Evolutionary conservation across 495 filamentous ascomycete species (phyloP).

Genomic region (Chlorociboria aeruginascens): DNA sequence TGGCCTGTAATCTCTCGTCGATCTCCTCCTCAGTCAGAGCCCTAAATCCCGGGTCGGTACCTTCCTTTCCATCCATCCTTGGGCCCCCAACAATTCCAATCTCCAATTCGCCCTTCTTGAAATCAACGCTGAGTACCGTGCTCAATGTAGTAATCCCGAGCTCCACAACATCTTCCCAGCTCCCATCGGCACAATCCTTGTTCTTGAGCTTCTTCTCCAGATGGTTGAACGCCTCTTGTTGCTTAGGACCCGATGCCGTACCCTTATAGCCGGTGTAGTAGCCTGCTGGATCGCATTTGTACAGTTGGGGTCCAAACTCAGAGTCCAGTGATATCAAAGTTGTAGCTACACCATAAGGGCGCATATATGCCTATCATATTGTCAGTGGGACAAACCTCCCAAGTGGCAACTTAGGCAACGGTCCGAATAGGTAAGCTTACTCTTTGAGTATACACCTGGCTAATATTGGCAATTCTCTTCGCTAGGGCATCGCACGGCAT

Average conservation of each 20-base stretch:
- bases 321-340: slow-evolving; percentile 89
- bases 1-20: slow-evolving; percentile 92
- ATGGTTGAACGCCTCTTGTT: slow-evolving; percentile 94
- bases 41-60: slow-evolving; percentile 66
- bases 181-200: slow-evolving; percentile 87
- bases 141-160: slow-evolving; percentile 88
- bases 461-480: slow-evolving; percentile 96
- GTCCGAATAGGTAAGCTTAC: slow-evolving; percentile 25
- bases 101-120: slow-evolving; percentile 98
- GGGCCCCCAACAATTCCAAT: slow-evolving; percentile 91
- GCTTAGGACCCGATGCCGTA: slow-evolving; percentile 91
- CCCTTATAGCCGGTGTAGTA: slow-evolving; percentile 99
- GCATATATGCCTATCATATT: slow-evolving; percentile 77
- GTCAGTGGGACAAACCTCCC: slow-evolving; percentile 7
- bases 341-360: slow-evolving; percentile 86
- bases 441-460: slow-evolving; percentile 96
- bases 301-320: slow-evolving; percentile 90
- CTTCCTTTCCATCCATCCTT: slow-evolving; percentile 63
- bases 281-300: slow-evolving; percentile 95
- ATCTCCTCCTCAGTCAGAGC: slow-evolving; percentile 95
- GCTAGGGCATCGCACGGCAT: slow-evolving; percentile 97
- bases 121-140: slow-evolving; percentile 94
- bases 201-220: slow-evolving; percentile 99
- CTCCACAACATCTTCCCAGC: slow-evolving; percentile 97
- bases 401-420: slow-evolving; percentile 6